phyloP scores from a whole-genome alignment of 306 rosid species.

The Sindora glabra region DNA sequence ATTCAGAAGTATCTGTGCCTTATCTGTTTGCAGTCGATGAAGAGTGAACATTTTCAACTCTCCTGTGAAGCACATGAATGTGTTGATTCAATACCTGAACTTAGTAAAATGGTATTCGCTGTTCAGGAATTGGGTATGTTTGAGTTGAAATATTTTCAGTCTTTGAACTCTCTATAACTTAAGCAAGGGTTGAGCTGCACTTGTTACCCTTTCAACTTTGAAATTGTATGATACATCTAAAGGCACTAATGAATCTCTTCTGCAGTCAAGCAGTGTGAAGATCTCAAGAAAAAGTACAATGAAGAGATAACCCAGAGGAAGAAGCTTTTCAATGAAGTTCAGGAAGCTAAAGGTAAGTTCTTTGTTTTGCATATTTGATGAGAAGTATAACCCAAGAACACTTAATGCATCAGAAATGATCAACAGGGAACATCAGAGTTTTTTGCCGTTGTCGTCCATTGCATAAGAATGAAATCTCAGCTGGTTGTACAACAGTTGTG shows the following conservation, averaged over 20 bases:
- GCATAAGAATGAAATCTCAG: constrained; percentile 48
- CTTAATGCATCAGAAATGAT: not conserved
- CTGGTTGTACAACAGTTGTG: constrained; percentile 54
- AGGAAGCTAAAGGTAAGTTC: constrained; percentile 74
- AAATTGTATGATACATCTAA: not conserved
- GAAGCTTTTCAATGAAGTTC: constrained; percentile 83
- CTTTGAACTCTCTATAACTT: constrained; percentile 3
- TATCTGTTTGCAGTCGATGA: constrained; percentile 62
- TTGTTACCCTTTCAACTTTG: not conserved
- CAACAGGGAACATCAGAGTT: constrained; percentile 77
- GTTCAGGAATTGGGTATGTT: constrained; percentile 69
- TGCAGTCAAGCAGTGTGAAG: constrained; percentile 86
- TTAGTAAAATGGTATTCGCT: constrained; percentile 77
- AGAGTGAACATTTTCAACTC: constrained; percentile 50
- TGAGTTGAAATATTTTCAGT: not conserved
- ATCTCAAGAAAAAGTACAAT: constrained; percentile 64
- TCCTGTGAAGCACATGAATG: constrained; percentile 74
- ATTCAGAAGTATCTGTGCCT: not conserved
- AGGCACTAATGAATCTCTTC: constrained; percentile 5
- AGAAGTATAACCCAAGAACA: not conserved
- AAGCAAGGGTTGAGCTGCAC: not conserved
- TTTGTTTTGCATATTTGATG: not conserved
- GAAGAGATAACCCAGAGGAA: constrained; percentile 76
- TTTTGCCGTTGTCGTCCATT: constrained; percentile 91
- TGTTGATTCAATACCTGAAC: constrained; percentile 74